Percentiles rank a stretch among this genome's conserved stretches.
phyloP scores from a whole-genome alignment of 225 moss, liverwort and hornwort genomes.

The Climacium dendroides region DNA sequence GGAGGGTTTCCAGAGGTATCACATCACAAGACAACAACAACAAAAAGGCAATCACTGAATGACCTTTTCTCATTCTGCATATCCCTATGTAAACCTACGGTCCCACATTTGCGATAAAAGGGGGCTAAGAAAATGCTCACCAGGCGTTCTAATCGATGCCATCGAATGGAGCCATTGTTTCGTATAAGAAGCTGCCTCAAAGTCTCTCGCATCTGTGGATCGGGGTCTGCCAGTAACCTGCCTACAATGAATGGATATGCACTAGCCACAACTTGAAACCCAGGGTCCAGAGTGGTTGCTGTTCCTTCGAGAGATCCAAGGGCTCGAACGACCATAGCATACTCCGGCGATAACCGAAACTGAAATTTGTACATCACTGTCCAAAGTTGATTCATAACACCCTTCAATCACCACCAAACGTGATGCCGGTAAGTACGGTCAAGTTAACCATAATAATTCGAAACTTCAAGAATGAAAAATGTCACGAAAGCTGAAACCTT shows the following conservation, averaged over 20 bases:
- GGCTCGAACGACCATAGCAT: constrained; percentile 88
- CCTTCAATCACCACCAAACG: constrained; percentile 13
- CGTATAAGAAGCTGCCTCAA: constrained; percentile 64
- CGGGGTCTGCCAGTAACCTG: constrained; percentile 74
- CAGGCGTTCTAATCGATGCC: constrained; percentile 81
- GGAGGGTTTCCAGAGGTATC: neutral
- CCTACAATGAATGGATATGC: constrained; percentile 87
- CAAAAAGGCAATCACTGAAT: neutral
- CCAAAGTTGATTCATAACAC: constrained; percentile 80
- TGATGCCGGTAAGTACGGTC: neutral
- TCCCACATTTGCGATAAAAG: neutral
- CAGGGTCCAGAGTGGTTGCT: constrained; percentile 67
- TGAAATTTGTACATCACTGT: constrained; percentile 76
- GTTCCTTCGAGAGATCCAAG: constrained; percentile 84
- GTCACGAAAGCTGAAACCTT: neutral
- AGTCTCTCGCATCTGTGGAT: constrained; percentile 79
- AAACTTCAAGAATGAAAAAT: neutral
- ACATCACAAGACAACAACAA: neutral
- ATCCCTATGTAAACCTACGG: neutral
- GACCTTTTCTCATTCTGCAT: neutral
- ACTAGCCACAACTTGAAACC: constrained; percentile 76
- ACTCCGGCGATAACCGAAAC: constrained; percentile 71
- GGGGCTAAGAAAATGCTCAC: neutral
- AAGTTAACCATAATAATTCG: neutral
- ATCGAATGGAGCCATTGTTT: constrained; percentile 74